These are phyloP conservation scores for Aquilaria yunnanensis DNA, from an alignment of 345 rosid species.

Conservation along the genomic window DNA sequence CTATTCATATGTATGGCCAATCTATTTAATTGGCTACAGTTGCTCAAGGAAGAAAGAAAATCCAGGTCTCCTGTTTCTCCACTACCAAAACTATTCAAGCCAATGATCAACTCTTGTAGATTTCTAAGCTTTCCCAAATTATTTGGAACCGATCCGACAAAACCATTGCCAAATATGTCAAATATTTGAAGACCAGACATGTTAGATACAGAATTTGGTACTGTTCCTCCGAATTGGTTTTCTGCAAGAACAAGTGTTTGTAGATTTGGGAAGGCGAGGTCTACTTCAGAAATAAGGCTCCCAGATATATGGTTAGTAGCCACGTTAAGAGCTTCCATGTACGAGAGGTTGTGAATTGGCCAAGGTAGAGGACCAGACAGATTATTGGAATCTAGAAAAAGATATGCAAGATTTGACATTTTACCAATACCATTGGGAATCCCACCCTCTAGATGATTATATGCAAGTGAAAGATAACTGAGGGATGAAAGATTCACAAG, in stretches of 20 bases:
- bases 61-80: slow-evolving; percentile 7
- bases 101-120: slow-evolving; percentile 1
- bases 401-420: background rate
- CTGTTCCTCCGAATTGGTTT: slow-evolving; percentile 17
- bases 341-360: slow-evolving; percentile 25
- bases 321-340: background rate
- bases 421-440: slow-evolving; percentile 15
- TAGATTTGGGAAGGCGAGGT: slow-evolving; percentile 16
- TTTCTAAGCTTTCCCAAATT: slow-evolving; percentile 14
- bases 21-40: background rate
- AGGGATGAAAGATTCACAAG: slow-evolving; percentile 17
- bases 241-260: background rate
- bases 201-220: slow-evolving; percentile 24
- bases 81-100: background rate
- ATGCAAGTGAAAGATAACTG: background rate
- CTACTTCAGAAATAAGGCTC: slow-evolving; percentile 8
- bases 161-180: background rate
- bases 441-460: slow-evolving; percentile 3
- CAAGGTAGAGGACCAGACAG: slow-evolving; percentile 16
- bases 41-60: slow-evolving; percentile 9
- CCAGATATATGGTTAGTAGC: slow-evolving; percentile 10
- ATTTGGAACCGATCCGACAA: slow-evolving; percentile 13
- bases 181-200: slow-evolving; percentile 5
- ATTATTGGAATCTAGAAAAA: background rate
- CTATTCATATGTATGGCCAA: background rate